These are phyloP conservation scores for Citrullus amarus DNA, from an alignment of 306 rosid species.

Conservation along the genomic window DNA sequence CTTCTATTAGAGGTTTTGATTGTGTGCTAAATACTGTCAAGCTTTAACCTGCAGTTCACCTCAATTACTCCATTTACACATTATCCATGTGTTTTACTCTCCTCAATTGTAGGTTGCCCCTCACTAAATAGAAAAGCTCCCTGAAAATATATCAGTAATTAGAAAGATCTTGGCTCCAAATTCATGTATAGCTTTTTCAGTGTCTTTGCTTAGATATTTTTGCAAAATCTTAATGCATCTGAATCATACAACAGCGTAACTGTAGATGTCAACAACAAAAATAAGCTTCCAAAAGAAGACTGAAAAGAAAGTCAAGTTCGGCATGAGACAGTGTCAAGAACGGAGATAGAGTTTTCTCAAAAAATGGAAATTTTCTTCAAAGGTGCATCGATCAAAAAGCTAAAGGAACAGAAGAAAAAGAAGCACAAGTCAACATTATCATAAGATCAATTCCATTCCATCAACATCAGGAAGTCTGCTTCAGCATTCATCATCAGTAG, in stretches of 20 bases:
- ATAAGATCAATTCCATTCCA: not conserved
- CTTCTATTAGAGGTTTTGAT: too few species aligned
- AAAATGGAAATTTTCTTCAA: not conserved
- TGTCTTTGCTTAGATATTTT: not conserved
- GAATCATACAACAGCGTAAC: not conserved
- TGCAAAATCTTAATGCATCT: not conserved
- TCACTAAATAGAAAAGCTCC: not conserved
- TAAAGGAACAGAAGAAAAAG: not conserved
- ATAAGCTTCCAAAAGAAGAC: not conserved
- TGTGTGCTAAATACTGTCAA: too few species aligned
- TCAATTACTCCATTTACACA: not conserved
- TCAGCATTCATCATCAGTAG: not conserved
- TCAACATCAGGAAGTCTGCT: not conserved
- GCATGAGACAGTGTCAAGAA: not conserved
- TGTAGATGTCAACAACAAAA: not conserved
- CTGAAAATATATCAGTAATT: not conserved
- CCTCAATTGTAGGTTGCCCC: not conserved
- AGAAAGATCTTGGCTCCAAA: not conserved
- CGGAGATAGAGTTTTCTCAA: not conserved
- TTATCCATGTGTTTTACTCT: not conserved
- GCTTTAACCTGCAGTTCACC: not conserved
- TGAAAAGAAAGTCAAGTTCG: not conserved
- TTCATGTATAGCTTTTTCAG: not conserved
- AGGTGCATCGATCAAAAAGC: not conserved
- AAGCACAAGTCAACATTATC: not conserved